These are phyloP conservation scores for Trypanosomatidae sp. DNA, from an alignment of 208 protist species.

Conservation along the genomic window DNA sequence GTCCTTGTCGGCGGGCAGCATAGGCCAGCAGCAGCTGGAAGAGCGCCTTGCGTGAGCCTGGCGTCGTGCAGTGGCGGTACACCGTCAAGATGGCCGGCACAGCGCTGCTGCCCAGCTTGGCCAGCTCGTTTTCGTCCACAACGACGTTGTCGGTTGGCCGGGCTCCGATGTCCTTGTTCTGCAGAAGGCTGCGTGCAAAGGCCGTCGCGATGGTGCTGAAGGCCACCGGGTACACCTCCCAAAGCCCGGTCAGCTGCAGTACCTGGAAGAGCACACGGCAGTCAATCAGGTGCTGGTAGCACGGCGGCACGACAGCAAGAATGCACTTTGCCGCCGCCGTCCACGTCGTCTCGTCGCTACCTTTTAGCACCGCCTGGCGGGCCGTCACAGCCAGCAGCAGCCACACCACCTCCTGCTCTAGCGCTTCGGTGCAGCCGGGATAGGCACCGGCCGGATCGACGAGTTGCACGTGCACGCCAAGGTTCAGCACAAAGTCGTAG, in stretches of 20 bases:
- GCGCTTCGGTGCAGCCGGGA: slow-evolving; percentile 66
- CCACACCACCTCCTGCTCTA: slow-evolving; percentile 84
- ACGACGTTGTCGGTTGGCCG: slow-evolving; percentile 26
- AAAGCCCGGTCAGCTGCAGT: slow-evolving; percentile 53
- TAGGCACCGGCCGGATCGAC: slow-evolving; percentile 68
- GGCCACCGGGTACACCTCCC: slow-evolving; percentile 50
- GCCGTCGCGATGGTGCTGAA: slow-evolving; percentile 62
- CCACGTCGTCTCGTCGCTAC: slow-evolving; percentile 72
- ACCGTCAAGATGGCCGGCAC: slow-evolving; percentile 48
- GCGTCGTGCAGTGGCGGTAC: slow-evolving; percentile 63
- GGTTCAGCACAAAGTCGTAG: slow-evolving; percentile 83
- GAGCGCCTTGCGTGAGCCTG: slow-evolving; percentile 53
- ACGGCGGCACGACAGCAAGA: slow-evolving; percentile 58
- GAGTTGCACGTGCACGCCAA: slow-evolving; percentile 84
- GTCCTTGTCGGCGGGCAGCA: slow-evolving; percentile 26
- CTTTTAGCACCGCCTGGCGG: slow-evolving; percentile 56
- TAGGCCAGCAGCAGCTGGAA: slow-evolving; percentile 79
- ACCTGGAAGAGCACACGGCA: slow-evolving; percentile 59
- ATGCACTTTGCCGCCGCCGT: slow-evolving; percentile 74
- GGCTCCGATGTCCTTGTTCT: slow-evolving; percentile 30
- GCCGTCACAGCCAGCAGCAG: slow-evolving; percentile 57
- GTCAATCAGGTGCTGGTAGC: slow-evolving; percentile 64
- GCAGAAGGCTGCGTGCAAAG: slow-evolving; percentile 61
- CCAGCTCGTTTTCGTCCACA: slow-evolving; percentile 36
- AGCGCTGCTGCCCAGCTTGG: slow-evolving; percentile 48